Base-by-base conservation (phyloP, 352 stramenopile species). In the Pythium monospermum region DNA sequence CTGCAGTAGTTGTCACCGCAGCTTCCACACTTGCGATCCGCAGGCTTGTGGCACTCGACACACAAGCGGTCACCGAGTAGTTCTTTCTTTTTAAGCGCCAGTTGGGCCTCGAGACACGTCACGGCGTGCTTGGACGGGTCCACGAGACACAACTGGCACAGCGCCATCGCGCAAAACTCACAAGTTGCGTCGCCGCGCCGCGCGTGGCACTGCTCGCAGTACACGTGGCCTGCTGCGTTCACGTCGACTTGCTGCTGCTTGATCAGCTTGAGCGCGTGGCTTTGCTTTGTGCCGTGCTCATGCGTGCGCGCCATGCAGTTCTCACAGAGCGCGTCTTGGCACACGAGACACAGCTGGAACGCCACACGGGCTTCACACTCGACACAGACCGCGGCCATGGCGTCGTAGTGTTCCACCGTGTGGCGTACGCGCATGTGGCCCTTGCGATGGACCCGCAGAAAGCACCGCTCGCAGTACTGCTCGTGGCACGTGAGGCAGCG, bases 1-100 rank as follows among this genome's bases (percentile, higher is more conserved):
- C 83, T 93, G 59, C 81, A 94, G 59, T 94, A 94, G 15, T 69
- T 66, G 47, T 94, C 83, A 26, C 71, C 73, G 36, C 83, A 94
- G 10, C 50, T 72, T 21, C 48, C 51, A 27, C 83, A 94, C 56
- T 68, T 53, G 6, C 83, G 78, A 55, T 94, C 83, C 3, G 80
- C 80, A 15, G 65, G 59, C 54, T 88, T 85, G 36, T 76, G 66
- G 43, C 83, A 94, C 46, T 94, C 83, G 22, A 85, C 76, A 45
- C 83, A 94, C 13, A 87, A 37, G 8, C 62, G 70, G 52, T 83
- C 72, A 11, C 79, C 73, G 3, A 88, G 53, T 19, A 91, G 61
- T 45, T 71, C 61, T 8, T 51, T 57, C 35, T 76, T 69, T 37
- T 71, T 73, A 49, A 73, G 62, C 15, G 76, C 57, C 10, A 88